A percentile compares a stretch with the other conserved stretches of the same genome.
Evolutionary conservation across 2,329 filamentous ascomycete genomes (phyloP).

Genomic region (Fusarium xyrophilum): DNA sequence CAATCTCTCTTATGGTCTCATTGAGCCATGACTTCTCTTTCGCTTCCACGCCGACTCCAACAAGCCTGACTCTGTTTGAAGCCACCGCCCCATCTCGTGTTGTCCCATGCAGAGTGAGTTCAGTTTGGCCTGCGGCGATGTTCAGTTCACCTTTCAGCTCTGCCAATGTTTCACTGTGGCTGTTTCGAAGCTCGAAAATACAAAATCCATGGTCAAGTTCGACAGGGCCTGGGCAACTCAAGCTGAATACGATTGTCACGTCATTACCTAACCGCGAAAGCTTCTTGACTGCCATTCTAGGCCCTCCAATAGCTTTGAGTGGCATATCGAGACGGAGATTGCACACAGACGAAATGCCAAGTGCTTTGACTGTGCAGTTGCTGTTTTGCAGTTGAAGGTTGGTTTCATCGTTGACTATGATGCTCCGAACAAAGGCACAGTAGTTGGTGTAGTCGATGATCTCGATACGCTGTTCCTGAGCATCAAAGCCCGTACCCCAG

Average conservation of each 20-base stretch:
- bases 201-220: conserved; percentile 45
- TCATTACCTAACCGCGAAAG: conserved; percentile 24
- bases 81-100: conserved; percentile 13
- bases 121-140: conserved; percentile 40
- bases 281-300: conserved; percentile 33
- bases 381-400: conserved; percentile 42
- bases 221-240: conserved; percentile 44
- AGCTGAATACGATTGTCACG: conserved; percentile 34
- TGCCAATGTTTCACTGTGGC: conserved; percentile 38
- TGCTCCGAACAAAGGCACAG: conserved; percentile 43
- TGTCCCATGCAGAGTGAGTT: conserved; percentile 41
- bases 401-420: conserved; percentile 42
- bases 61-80: conserved; percentile 35
- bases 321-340: conserved; percentile 39
- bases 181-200: conserved; percentile 44
- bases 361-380: conserved; percentile 38
- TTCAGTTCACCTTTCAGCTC: conserved; percentile 42
- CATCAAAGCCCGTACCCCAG: conserved; percentile 39
- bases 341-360: conserved; percentile 34
- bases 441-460: conserved; percentile 43
- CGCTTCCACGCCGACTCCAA: conserved; percentile 38
- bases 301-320: conserved; percentile 41
- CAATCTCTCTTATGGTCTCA: conserved; percentile 41
- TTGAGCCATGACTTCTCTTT: conserved; percentile 40
- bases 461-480: conserved; percentile 40